These are phyloP conservation scores for Rosa persica DNA, from an alignment of 306 rosid genomes.

Conservation along the genomic window DNA sequence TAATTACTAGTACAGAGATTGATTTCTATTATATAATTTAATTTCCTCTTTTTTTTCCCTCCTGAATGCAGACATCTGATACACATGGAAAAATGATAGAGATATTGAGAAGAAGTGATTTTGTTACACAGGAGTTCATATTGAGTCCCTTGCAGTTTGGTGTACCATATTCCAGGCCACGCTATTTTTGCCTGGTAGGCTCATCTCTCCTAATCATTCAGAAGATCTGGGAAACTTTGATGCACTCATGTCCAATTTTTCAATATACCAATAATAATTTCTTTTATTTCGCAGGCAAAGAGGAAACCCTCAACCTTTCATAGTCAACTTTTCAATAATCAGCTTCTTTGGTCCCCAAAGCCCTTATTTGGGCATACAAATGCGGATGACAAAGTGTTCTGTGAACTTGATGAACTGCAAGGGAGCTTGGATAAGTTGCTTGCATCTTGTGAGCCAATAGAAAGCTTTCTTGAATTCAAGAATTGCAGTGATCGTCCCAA, in stretches of 20 bases:
- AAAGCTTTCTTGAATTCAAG: constrained; percentile 65
- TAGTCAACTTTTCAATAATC: constrained; percentile 41
- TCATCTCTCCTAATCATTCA: constrained; percentile 22
- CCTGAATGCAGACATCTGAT: constrained; percentile 71
- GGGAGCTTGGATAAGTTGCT: constrained; percentile 47
- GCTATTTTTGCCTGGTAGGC: constrained; percentile 92
- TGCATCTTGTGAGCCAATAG: constrained; percentile 73
- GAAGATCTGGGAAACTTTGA: constrained; percentile 1
- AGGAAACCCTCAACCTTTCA: constrained; percentile 62
- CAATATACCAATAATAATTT: constrained; percentile 10
- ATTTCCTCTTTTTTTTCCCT: constrained; percentile 1
- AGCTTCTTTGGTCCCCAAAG: constrained; percentile 48
- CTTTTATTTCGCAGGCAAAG: constrained; percentile 63
- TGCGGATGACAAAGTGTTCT: constrained; percentile 21
- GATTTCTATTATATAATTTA: constrained; percentile 10
- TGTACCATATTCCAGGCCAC: constrained; percentile 95
- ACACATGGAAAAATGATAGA: constrained; percentile 74
- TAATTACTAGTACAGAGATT: background rate
- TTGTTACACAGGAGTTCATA: constrained; percentile 71
- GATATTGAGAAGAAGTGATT: constrained; percentile 7
- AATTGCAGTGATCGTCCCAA: constrained; percentile 31
- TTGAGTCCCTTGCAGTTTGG: constrained; percentile 90
- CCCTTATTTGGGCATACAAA: constrained; percentile 50
- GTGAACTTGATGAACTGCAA: constrained; percentile 44
- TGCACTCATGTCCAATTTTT: background rate